Conservation (phyloP, 176 grass and related monocot species). For the Oryza coarctata region DNA sequence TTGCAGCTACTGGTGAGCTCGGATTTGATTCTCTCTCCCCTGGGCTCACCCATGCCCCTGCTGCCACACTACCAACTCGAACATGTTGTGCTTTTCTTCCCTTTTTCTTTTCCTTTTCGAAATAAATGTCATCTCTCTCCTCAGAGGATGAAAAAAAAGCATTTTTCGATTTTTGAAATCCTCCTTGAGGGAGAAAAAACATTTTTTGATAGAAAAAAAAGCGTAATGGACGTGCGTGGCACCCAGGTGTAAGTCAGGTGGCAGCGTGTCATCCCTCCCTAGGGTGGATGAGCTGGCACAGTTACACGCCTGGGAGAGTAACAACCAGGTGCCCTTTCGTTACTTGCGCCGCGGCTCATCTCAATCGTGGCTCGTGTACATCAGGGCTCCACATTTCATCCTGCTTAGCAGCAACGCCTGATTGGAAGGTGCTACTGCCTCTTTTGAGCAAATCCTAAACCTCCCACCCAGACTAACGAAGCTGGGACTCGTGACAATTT, state of each 20-base stretch:
- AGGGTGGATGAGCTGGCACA: slow-evolving; percentile 52
- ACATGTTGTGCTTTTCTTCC: not conserved
- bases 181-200: no score
- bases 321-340: slow-evolving; percentile 38
- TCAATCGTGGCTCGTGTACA: slow-evolving; percentile 28
- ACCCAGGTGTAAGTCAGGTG: slow-evolving; percentile 67
- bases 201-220: no score
- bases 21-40: not conserved
- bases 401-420: no score
- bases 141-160: not conserved
- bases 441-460: no score
- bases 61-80: slow-evolving; percentile 6
- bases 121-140: not conserved
- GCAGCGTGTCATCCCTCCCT: slow-evolving; percentile 16
- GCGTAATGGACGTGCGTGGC: not conserved
- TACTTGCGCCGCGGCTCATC: slow-evolving; percentile 21
- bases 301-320: slow-evolving; percentile 62
- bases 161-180: no score
- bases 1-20: slow-evolving; percentile 1
- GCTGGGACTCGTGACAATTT: no score
- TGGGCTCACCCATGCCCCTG: slow-evolving; percentile 10
- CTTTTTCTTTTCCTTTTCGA: no score
- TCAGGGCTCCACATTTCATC: slow-evolving; percentile 40
- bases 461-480: no score
- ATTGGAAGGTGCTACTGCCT: no score